A percentile compares a stretch with the other conserved stretches of the same genome.
phyloP scores from a whole-genome alignment of 2,329 filamentous ascomycete genomes.

The Pleoardoris graminearum region DNA sequence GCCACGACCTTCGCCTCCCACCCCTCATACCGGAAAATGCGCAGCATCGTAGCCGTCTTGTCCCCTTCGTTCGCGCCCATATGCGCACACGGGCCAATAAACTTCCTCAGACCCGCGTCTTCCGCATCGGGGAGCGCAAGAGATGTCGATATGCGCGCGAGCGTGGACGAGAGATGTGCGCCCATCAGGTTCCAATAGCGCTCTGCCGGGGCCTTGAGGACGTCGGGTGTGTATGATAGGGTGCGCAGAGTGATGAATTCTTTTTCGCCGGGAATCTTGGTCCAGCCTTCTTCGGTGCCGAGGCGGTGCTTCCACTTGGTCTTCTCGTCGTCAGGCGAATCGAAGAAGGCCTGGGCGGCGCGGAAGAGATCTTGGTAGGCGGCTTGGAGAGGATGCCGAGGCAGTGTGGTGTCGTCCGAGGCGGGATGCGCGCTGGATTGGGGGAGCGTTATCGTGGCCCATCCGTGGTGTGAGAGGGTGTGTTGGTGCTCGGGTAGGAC shows the following conservation, averaged over 20 bases:
- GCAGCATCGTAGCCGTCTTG: slow-evolving; percentile 42
- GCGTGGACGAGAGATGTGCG: slow-evolving; percentile 24
- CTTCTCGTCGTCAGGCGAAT: slow-evolving; percentile 29
- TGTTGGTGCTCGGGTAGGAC: slow-evolving; percentile 39
- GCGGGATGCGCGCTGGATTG: slow-evolving; percentile 9
- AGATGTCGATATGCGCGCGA: slow-evolving; percentile 29
- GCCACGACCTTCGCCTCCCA: slow-evolving; percentile 42
- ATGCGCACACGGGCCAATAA: slow-evolving; percentile 30
- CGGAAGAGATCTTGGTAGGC: slow-evolving; percentile 36
- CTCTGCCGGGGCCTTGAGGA: slow-evolving; percentile 34
- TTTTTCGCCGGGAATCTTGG: slow-evolving; percentile 41
- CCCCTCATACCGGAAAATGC: slow-evolving; percentile 43
- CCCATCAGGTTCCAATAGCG: slow-evolving; percentile 41
- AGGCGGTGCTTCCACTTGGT: slow-evolving; percentile 37
- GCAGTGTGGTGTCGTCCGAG: neutral
- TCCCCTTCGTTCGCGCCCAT: slow-evolving; percentile 26
- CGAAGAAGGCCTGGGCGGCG: slow-evolving; percentile 40
- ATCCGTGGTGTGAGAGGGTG: slow-evolving; percentile 36
- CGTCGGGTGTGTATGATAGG: slow-evolving; percentile 35
- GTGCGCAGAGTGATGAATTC: slow-evolving; percentile 46
- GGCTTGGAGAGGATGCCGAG: slow-evolving; percentile 34
- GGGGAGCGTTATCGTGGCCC: slow-evolving; percentile 43
- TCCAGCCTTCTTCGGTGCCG: slow-evolving; percentile 44
- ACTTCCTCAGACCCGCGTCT: slow-evolving; percentile 23
- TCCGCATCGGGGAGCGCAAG: slow-evolving; percentile 23